Evolutionary conservation across 345 rosid species (phyloP).

Genomic region (Gossypium arboreum): DNA sequence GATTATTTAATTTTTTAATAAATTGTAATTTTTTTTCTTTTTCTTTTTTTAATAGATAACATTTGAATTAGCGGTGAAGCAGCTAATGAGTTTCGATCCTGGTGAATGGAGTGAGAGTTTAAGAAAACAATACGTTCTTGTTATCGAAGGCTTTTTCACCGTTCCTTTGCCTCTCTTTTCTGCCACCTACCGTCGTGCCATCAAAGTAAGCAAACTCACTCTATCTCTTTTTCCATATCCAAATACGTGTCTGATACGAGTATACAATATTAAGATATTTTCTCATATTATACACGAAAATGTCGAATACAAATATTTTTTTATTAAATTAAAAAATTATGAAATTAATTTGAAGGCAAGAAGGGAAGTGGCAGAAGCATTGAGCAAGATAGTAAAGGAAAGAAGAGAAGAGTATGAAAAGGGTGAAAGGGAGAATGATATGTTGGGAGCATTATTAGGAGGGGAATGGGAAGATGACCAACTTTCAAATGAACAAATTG

Average conservation of each 20-base stretch:
- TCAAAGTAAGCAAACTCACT: conserved; percentile 41
- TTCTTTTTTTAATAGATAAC: conserved; percentile 53
- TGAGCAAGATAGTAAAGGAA: conserved; percentile 62
- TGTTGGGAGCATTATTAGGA: conserved; percentile 71
- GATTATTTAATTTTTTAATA: background rate
- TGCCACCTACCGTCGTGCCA: conserved; percentile 76
- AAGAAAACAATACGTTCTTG: conserved; percentile 83
- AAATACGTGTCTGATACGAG: too few species aligned
- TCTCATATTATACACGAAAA: too few species aligned
- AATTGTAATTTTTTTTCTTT: background rate
- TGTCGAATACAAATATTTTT: too few species aligned
- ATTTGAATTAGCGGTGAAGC: conserved; percentile 83
- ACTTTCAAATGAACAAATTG: conserved; percentile 78
- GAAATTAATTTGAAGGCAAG: conserved; percentile 49
- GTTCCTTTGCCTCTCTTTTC: conserved; percentile 75
- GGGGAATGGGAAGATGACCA: conserved; percentile 57
- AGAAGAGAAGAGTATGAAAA: conserved; percentile 56
- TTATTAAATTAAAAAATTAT: too few species aligned
- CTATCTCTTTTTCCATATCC: too few species aligned
- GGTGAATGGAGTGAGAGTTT: conserved; percentile 86
- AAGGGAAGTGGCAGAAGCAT: conserved; percentile 90
- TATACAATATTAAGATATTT: too few species aligned
- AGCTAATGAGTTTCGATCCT: conserved; percentile 90
- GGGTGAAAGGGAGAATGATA: conserved; percentile 58
- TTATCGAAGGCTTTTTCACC: conserved; percentile 91